Base-by-base conservation (phyloP, 768 basidiomycete species). In the Auriscalpium microsporum region DNA sequence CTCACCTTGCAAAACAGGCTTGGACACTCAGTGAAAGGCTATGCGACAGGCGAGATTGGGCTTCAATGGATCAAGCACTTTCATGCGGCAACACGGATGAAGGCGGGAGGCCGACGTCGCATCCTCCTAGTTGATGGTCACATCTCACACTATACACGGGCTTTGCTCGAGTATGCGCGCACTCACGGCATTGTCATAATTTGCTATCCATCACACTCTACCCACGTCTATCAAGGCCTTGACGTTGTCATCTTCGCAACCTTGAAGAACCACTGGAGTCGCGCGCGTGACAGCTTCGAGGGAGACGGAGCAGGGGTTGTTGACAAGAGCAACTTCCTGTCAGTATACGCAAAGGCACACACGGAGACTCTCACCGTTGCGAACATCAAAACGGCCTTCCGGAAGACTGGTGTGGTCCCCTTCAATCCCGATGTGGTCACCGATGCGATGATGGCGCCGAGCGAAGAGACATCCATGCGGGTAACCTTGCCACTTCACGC, bases 101-200 rank as follows among this genome's bases (percentile, higher is more conserved):
- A 77, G 55, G 70, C 69, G 7, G 54, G 53, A 11, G 69, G 70
- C 4, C 45, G 58, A 7, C 48, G 59, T 10, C 56, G 64, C 0
- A 56, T 76, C 1, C 73, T 80, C 10, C 58, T 74, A 10, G 67
- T 80, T 10, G 74, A 80, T 66, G 73, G 78, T 0, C 78, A 80
- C 53, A 70, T 65, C 50, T 78, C 73, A 0, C 77, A 79, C 54
- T 73, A 69, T 54, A 71, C 68, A 4, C 48, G 53, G 4, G 64
- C 53, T 7, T 74, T 78, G 54, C 70, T 80, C 16, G 53, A 67
- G 10, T 73, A 73, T 63, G 72, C 73, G 0, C 51, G 60, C 2
- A 48, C 61, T 0, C 52, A 76, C 56, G 63, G 68, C 1, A 78
- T 79, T n/a, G 55, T 67, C 19, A 60, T 79, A 5, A 57, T 78